These are phyloP conservation scores for Pyrenophora graminea DNA, from an alignment of 2,329 filamentous ascomycete species.

Conservation along the genomic window DNA sequence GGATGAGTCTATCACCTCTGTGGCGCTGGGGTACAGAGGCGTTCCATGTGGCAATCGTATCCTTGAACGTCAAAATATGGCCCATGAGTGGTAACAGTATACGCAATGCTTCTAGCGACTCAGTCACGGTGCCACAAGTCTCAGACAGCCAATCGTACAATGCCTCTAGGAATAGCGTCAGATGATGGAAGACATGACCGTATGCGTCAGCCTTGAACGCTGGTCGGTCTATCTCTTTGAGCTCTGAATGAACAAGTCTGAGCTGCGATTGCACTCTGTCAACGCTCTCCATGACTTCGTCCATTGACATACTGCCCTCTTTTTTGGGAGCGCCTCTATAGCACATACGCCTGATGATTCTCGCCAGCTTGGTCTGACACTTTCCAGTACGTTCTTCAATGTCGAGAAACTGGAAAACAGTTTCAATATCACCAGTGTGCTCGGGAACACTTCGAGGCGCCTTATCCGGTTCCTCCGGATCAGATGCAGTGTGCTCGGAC, in stretches of 20 bases:
- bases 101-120: conserved; percentile 21
- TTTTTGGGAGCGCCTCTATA: conserved; percentile 1
- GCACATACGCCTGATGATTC: conserved; percentile 19
- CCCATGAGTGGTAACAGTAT: conserved; percentile 21
- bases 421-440: conserved; percentile 11
- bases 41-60: conserved; percentile 28
- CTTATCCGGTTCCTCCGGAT: conserved; percentile 5
- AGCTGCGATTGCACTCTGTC: conserved; percentile 17
- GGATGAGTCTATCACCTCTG: conserved; percentile 28
- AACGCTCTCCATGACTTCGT: conserved; percentile 12
- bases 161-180: conserved; percentile 21
- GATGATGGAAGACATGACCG: conserved; percentile 29
- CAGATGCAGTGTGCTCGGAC: neutral
- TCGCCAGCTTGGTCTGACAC: conserved; percentile 25
- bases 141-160: conserved; percentile 23
- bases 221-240: conserved; percentile 7
- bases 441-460: conserved; percentile 2
- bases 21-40: conserved; percentile 17
- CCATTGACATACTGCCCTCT: conserved; percentile 8
- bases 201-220: conserved; percentile 37
- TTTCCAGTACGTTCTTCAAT: conserved; percentile 17
- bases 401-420: conserved; percentile 30
- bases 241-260: neutral
- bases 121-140: conserved; percentile 1
- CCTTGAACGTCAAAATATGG: conserved; percentile 32